Evolutionary conservation across 2,329 filamentous ascomycete genomes (phyloP).

Genomic region (Sporothrix globosa): DNA sequence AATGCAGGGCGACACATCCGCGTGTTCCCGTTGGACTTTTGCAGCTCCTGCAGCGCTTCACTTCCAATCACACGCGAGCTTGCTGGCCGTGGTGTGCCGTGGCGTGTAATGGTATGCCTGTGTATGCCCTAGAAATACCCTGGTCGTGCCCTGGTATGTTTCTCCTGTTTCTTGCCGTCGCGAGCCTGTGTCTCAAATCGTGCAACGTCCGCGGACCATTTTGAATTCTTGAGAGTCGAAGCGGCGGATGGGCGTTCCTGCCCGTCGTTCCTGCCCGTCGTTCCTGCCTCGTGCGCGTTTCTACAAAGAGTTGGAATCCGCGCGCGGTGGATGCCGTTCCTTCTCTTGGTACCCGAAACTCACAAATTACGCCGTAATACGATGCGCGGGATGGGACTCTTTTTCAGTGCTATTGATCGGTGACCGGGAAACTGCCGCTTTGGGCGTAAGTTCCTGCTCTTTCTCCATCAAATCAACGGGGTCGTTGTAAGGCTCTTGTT

Average conservation of each 20-base stretch:
- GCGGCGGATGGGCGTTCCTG: too few relatives aligned
- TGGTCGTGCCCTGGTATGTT: neutral
- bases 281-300: constrained; percentile 16
- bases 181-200: constrained; percentile 19
- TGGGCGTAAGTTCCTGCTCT: constrained; percentile 11
- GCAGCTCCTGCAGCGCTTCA: constrained; percentile 30
- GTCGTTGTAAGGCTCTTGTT: neutral
- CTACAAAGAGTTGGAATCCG: constrained; percentile 24
- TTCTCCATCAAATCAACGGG: neutral
- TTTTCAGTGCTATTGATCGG: constrained; percentile 17
- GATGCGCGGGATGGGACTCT: neutral
- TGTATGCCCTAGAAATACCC: neutral
- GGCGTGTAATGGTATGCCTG: neutral
- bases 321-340: constrained; percentile 11
- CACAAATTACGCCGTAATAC: constrained; percentile 16
- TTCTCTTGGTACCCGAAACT: neutral
- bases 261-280: too few relatives aligned
- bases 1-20: constrained; percentile 30
- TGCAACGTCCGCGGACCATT: constrained; percentile 11
- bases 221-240: neutral
- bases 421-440: constrained; percentile 24
- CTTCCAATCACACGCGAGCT: constrained; percentile 33
- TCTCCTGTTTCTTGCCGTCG: neutral
- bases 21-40: constrained; percentile 24
- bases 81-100: neutral